Evolutionary conservation across 169 alveolate genomes (phyloP).

Genomic region (Perkinsus olseni): DNA sequence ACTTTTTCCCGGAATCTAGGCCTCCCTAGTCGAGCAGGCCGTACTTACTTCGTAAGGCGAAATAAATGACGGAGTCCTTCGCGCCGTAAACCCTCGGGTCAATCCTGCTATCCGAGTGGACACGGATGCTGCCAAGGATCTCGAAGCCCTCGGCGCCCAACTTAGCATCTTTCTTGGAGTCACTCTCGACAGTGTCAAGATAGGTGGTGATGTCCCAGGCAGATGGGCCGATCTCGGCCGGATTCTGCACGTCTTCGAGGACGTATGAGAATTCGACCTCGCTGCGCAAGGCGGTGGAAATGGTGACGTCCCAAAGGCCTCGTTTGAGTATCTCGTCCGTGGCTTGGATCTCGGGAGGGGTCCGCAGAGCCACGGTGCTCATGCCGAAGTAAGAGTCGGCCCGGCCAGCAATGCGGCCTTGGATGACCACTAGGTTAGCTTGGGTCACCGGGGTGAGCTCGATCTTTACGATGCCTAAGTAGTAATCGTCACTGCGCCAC

Average conservation of each 20-base stretch:
- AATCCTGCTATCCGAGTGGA: not conserved
- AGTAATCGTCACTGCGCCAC: not conserved
- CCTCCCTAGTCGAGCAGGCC: no score
- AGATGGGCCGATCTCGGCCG: not conserved
- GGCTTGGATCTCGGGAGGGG: not conserved
- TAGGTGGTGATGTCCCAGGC: not conserved
- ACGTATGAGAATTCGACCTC: not conserved
- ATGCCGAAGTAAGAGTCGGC: not conserved
- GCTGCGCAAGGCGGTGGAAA: not conserved
- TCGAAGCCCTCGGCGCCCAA: not conserved
- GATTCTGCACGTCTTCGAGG: not conserved
- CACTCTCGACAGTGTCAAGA: not conserved
- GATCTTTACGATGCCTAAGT: not conserved
- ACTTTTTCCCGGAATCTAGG: no score
- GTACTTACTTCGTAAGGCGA: not conserved
- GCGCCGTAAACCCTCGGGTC: not conserved
- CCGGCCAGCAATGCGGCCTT: not conserved
- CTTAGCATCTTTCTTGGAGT: not conserved
- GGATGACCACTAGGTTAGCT: not conserved
- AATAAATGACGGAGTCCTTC: not conserved
- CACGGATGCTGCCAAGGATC: not conserved
- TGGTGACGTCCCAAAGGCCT: not conserved
- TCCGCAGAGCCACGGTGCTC: not conserved
- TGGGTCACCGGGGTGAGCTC: not conserved
- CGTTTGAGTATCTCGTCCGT: not conserved